Base-by-base conservation (phyloP, 1,284 basidiomycete species). In the Peniophora sp. region DNA sequence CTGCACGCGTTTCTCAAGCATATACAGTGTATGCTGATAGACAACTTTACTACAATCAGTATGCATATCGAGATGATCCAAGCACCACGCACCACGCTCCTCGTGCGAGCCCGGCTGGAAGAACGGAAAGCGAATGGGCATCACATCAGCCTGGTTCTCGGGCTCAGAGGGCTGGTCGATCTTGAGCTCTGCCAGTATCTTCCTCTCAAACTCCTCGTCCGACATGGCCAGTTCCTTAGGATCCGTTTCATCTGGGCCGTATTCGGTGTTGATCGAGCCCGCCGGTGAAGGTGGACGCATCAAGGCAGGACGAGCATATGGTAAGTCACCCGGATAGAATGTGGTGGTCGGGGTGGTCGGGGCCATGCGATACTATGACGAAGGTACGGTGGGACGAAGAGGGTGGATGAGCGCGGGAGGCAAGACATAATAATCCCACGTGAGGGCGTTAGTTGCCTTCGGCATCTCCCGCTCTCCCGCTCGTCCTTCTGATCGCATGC, bases 191-290 rank as follows among this genome's bases (percentile, higher is more conserved):
- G 74, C 73, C 50, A 73, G 68, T 63, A 74, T 74, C 61, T 79
- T 83, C 50, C 63, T 62, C 55, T 75, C 75, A 56, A 87, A 82
- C 0, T 66, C 72, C 25, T 64, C 60, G 49, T 78, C 70, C 44
- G 66, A 68, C 36, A 84, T 61, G 49, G 80, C 81, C 9, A 63
- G 62, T 58, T 88, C 85, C 12, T 75, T 78, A 20, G 67, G 63
- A 14, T 71, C 70, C 1, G 82, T 84, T 57, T 81, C 77, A 61
- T 88, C 85, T 22, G 70, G 71, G 6, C 71, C 75, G 52, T 85
- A 83, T 8, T 74, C 69, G 25, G 83, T 85, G 49, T 81, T 84
- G 41, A 89, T 74, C 5, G 85, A 85, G 55, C 81, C 85, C 14
- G 82, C 77, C 17, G 85, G 85, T 2, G 85, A 88, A 1, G 83